phyloP scores from a whole-genome alignment of 2,329 filamentous ascomycete genomes.

The Capronia americana region DNA sequence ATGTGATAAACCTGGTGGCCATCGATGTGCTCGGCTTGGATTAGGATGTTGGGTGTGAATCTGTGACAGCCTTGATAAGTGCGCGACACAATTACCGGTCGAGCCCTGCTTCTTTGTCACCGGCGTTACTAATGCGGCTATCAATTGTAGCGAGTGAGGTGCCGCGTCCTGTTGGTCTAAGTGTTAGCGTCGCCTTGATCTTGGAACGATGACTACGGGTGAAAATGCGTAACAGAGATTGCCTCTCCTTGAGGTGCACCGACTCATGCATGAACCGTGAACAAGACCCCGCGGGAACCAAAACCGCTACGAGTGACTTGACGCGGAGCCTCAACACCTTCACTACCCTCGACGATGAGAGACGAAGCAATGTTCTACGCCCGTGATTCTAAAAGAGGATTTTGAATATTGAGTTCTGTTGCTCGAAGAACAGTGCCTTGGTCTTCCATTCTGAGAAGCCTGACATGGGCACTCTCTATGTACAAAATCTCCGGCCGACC shows the following conservation, averaged over 20 bases:
- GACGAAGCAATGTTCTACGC: not conserved
- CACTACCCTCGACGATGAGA: not conserved
- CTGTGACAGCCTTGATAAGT: not conserved
- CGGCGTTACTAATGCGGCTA: not conserved
- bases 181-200: not conserved
- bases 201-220: too few relatives aligned
- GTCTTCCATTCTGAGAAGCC: not conserved
- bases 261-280: too few relatives aligned
- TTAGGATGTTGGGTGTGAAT: not conserved
- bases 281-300: too few relatives aligned
- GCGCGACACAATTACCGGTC: too few relatives aligned
- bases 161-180: not conserved
- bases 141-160: not conserved
- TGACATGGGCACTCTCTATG: not conserved
- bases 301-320: too few relatives aligned
- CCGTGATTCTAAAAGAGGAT: not conserved
- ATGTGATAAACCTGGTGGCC: slow-evolving; percentile 1
- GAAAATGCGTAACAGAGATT: too few relatives aligned
- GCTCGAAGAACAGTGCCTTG: not conserved
- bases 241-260: too few relatives aligned
- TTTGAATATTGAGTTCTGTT: not conserved
- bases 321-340: not conserved
- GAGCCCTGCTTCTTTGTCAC: not conserved
- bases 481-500: not conserved
- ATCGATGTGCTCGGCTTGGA: not conserved